phyloP scores from a whole-genome alignment of 2,329 filamentous ascomycete species.

The Arthrobotrys entomopaga region DNA sequence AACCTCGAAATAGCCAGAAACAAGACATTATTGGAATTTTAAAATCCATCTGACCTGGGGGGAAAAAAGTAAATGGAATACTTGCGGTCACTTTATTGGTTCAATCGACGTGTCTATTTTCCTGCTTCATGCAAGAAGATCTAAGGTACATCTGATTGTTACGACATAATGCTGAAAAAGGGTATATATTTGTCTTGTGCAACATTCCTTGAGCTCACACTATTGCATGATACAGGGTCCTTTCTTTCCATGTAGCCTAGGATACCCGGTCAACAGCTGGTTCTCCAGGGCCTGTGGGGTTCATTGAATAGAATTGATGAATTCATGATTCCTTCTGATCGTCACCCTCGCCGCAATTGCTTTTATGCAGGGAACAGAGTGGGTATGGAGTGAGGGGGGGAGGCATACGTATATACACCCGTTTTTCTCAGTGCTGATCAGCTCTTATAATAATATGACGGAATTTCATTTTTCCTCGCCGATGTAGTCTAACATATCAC shows the following conservation, averaged over 20 bases:
- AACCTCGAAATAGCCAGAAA: slow-evolving; percentile 39
- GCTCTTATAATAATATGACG: neutral
- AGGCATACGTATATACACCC: neutral
- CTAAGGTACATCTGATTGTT: no score
- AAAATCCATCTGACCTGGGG: no score
- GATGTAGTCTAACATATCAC: slow-evolving; percentile 8
- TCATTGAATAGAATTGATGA: no score
- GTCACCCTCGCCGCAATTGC: slow-evolving; percentile 13
- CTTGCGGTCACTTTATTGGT: no score
- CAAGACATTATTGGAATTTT: slow-evolving; percentile 36
- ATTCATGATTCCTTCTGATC: slow-evolving; percentile 16
- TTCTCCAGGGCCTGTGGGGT: neutral
- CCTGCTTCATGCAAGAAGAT: no score
- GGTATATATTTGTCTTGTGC: slow-evolving; percentile 1
- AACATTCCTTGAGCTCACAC: slow-evolving; percentile 6
- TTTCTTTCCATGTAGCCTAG: neutral
- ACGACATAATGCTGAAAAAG: no score
- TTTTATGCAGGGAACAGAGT: slow-evolving; percentile 14
- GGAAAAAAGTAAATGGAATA: neutral
- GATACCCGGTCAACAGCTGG: neutral
- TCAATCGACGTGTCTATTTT: no score
- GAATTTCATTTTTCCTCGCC: neutral
- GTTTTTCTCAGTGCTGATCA: neutral
- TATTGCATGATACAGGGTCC: neutral
- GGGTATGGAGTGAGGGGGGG: neutral